These are phyloP conservation scores for Sabuloglossum arenarium DNA, from an alignment of 495 filamentous ascomycete species.

Conservation along the genomic window DNA sequence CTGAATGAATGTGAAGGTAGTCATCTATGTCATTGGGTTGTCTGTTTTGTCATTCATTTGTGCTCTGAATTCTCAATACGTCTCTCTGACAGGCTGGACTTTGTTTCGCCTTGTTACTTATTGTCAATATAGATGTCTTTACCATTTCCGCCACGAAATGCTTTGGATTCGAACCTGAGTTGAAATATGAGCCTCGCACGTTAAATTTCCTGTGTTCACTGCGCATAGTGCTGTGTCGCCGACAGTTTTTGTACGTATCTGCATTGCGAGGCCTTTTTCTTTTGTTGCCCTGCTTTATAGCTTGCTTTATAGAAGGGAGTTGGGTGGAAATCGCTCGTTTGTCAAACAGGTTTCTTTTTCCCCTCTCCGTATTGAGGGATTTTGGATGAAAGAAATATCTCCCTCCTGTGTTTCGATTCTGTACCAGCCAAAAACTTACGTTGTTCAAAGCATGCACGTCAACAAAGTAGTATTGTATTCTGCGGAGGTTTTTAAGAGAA, in stretches of 20 bases:
- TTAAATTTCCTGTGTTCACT: not conserved
- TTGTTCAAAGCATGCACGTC: no score
- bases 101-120: not conserved
- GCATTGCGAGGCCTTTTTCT: not conserved
- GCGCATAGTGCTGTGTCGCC: not conserved
- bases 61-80: not conserved
- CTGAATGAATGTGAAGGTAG: not conserved
- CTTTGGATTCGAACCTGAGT: not conserved
- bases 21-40: not conserved
- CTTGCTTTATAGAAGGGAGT: not conserved
- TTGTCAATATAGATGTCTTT: slow-evolving; percentile 1
- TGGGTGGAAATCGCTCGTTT: slow-evolving; percentile 1
- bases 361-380: not conserved
- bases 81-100: not conserved
- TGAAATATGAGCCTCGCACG: not conserved
- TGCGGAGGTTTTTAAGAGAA: not conserved
- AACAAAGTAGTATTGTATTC: no score
- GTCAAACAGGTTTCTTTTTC: not conserved
- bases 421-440: no score
- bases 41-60: not conserved
- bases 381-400: not conserved
- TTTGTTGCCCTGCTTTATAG: not conserved
- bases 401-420: no score
- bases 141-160: not conserved
- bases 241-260: not conserved